These are phyloP conservation scores for Rhododendron henanense DNA, from an alignment of 148 eudicot genomes.

Conservation along the genomic window DNA sequence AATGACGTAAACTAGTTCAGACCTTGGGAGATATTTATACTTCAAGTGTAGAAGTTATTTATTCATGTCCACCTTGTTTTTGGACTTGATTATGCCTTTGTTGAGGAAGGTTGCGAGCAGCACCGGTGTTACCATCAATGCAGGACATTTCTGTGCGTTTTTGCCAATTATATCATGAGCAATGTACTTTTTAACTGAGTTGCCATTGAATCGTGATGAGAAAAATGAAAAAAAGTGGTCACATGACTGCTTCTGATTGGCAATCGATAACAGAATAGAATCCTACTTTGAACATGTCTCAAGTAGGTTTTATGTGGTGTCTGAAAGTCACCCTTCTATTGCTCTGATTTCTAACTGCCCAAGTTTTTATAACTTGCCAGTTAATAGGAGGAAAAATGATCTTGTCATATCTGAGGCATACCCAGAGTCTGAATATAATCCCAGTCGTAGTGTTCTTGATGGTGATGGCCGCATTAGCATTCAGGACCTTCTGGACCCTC, in stretches of 20 bases:
- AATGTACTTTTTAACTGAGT: not conserved
- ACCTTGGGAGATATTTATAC: not conserved
- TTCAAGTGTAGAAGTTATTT: not conserved
- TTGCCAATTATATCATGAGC: not conserved
- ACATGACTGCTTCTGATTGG: not conserved
- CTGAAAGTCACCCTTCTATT: not conserved
- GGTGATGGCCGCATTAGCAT: slow-evolving; percentile 64
- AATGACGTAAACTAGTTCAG: not conserved
- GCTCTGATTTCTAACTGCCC: not conserved
- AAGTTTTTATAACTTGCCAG: slow-evolving; percentile 26
- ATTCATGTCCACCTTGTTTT: not conserved
- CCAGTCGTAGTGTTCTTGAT: slow-evolving; percentile 68
- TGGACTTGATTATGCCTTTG: not conserved
- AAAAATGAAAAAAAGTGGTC: not conserved
- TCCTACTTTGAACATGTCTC: not conserved
- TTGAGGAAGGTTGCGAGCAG: not conserved
- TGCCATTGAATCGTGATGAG: not conserved
- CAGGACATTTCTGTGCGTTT: not conserved
- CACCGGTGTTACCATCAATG: not conserved
- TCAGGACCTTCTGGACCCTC: slow-evolving; percentile 73
- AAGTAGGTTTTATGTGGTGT: not conserved
- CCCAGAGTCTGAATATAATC: slow-evolving; percentile 90
- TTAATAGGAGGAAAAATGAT: slow-evolving; percentile 56
- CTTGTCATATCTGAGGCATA: slow-evolving; percentile 64
- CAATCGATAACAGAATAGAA: not conserved